phyloP scores from a whole-genome alignment of 495 filamentous ascomycete species.

The Penicillium silybi region DNA sequence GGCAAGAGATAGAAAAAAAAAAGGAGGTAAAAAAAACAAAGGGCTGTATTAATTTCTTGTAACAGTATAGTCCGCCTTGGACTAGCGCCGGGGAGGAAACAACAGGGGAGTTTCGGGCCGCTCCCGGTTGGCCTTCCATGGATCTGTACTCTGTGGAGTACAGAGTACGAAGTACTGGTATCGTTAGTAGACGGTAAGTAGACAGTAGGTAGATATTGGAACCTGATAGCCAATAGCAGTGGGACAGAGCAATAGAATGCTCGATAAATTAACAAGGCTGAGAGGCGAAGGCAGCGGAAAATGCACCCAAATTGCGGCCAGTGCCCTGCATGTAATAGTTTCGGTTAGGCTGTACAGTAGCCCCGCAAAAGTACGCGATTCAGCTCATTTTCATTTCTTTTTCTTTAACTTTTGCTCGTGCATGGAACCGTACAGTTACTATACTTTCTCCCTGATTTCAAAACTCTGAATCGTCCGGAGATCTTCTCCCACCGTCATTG shows the following conservation, averaged over 20 bases:
- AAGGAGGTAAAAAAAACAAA: background rate
- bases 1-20: background rate
- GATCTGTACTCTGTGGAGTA: too few relatives aligned
- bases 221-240: too few relatives aligned
- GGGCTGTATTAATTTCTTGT: background rate
- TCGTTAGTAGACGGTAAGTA: too few relatives aligned
- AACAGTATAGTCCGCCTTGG: too few relatives aligned
- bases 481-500: background rate
- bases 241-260: too few relatives aligned
- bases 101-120: constrained; percentile 30
- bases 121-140: constrained; percentile 20
- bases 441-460: background rate
- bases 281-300: constrained; percentile 27
- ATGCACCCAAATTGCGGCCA: constrained; percentile 32
- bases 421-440: too few relatives aligned
- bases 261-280: too few relatives aligned
- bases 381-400: constrained; percentile 9
- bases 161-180: background rate
- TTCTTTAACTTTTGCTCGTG: background rate
- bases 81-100: background rate
- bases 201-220: too few relatives aligned
- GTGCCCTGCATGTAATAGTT: constrained; percentile 33
- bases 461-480: background rate
- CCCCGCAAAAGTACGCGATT: constrained; percentile 22
- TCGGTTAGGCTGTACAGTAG: constrained; percentile 27